Evolutionary conservation across 139 green algal species (phyloP).

Genomic region (Astrephomene gubernaculifera): DNA sequence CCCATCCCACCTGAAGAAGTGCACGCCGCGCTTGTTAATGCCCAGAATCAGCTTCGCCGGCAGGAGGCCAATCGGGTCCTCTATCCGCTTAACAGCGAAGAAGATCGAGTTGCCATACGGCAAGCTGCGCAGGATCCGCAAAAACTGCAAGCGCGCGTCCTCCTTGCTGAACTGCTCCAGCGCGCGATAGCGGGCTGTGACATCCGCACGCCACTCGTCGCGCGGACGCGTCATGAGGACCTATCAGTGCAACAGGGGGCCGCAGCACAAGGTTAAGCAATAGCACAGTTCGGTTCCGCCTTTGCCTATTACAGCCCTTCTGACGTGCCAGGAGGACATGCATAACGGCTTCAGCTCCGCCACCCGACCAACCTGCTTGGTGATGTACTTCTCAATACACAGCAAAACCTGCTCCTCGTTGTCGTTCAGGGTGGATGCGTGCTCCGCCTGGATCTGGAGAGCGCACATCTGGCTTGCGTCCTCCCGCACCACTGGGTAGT

Average conservation of each 20-base stretch:
- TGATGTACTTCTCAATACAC: constrained; percentile 80
- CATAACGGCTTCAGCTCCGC: not conserved
- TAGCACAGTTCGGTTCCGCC: not conserved
- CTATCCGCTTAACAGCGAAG: constrained; percentile 82
- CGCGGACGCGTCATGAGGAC: constrained; percentile 80
- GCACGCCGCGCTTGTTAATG: constrained; percentile 97
- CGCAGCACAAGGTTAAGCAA: not conserved
- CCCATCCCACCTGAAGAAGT: constrained; percentile 85
- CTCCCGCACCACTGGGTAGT: constrained; percentile 96
- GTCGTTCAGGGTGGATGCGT: constrained; percentile 72
- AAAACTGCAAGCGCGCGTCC: constrained; percentile 90
- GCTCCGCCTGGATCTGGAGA: constrained; percentile 85
- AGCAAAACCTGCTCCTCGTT: constrained; percentile 69
- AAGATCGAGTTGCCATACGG: constrained; percentile 90
- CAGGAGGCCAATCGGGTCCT: constrained; percentile 97
- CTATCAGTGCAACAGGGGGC: constrained; percentile 45
- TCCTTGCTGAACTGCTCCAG: constrained; percentile 90
- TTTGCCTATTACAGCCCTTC: not conserved
- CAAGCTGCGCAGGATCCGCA: constrained; percentile 94
- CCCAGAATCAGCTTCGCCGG: constrained; percentile 94
- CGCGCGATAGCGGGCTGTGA: constrained; percentile 81
- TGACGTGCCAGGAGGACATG: not conserved
- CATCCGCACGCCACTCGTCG: constrained; percentile 87
- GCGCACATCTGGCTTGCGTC: constrained; percentile 95
- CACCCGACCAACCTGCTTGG: constrained; percentile 66